Evolutionary conservation across 2,329 filamentous ascomycete genomes (phyloP).

Genomic region (Biscogniauxia marginata): DNA sequence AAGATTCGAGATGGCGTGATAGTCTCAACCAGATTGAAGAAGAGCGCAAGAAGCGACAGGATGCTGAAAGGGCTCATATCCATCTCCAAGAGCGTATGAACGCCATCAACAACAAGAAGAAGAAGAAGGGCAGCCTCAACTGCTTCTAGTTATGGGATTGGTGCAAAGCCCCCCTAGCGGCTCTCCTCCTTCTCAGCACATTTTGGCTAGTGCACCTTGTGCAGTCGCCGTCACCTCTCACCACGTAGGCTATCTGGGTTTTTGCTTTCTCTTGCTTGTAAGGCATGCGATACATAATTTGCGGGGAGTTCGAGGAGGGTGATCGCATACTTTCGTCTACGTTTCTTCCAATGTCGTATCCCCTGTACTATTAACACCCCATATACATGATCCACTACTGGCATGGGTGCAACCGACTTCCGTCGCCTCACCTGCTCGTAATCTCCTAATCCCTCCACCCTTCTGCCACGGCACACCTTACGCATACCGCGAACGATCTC

Average conservation of each 20-base stretch:
- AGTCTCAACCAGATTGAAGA: conserved; percentile 91
- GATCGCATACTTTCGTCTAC: neutral
- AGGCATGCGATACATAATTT: conserved; percentile 11
- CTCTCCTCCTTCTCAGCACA: conserved; percentile 15
- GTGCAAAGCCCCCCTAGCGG: conserved; percentile 7
- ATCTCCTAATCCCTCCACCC: neutral
- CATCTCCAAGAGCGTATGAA: conserved; percentile 96
- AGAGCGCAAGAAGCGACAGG: conserved; percentile 87
- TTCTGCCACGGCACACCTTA: neutral
- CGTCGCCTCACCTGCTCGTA: neutral
- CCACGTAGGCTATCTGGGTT: conserved; percentile 6
- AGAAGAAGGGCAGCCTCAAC: conserved; percentile 93
- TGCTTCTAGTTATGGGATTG: conserved; percentile 71
- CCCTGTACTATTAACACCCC: neutral
- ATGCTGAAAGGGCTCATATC: conserved; percentile 83
- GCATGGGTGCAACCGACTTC: neutral
- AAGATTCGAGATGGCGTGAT: conserved; percentile 55
- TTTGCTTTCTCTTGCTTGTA: conserved; percentile 9
- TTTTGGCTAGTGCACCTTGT: conserved; percentile 8
- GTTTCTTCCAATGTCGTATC: conserved; percentile 6
- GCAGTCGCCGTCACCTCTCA: conserved; percentile 1
- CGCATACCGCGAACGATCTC: neutral
- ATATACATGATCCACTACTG: neutral
- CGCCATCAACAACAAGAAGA: conserved; percentile 87
- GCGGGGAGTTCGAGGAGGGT: conserved; percentile 23